Evolutionary conservation across 1,284 basidiomycete species (phyloP).

Genomic region (Ustilago sp.): DNA sequence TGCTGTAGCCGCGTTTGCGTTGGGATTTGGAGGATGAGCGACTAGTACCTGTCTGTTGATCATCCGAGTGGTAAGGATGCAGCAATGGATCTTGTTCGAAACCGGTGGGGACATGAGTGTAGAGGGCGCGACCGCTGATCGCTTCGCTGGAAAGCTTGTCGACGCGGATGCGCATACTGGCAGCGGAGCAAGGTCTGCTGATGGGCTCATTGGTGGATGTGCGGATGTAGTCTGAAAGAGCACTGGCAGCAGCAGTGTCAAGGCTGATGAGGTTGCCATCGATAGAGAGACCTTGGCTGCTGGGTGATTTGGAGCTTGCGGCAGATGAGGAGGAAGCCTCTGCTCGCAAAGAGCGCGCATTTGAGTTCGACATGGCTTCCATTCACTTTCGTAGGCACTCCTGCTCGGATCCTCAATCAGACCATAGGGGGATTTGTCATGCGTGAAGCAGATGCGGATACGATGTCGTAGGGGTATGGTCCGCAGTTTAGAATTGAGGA

Average conservation of each 20-base stretch:
- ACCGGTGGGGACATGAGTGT: constrained; percentile 56
- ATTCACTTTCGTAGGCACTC: no score
- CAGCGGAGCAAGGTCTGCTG: constrained; percentile 54
- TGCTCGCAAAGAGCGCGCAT: constrained; percentile 20
- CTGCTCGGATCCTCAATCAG: neutral
- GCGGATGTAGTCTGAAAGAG: constrained; percentile 43
- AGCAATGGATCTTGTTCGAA: constrained; percentile 58
- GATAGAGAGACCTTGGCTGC: constrained; percentile 30
- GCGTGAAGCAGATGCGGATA: neutral
- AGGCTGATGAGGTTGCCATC: constrained; percentile 40
- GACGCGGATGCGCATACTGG: constrained; percentile 61
- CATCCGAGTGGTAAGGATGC: constrained; percentile 33
- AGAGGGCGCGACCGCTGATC: constrained; percentile 55
- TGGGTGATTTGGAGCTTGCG: constrained; percentile 20
- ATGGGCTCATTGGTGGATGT: constrained; percentile 41
- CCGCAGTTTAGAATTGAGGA: no score
- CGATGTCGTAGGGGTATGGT: no score
- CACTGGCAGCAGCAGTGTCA: constrained; percentile 38
- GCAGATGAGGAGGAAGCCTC: constrained; percentile 33
- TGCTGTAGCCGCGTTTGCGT: neutral
- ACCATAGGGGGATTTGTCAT: neutral
- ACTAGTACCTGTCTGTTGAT: neutral
- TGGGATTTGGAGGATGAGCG: constrained; percentile 10
- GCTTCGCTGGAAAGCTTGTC: constrained; percentile 56
- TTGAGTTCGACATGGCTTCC: constrained; percentile 17